Percentiles rank a stretch among this genome's conserved stretches.
Conservation (phyloP, 208 protist genomes). For the Entamoeba dispar region DNA sequence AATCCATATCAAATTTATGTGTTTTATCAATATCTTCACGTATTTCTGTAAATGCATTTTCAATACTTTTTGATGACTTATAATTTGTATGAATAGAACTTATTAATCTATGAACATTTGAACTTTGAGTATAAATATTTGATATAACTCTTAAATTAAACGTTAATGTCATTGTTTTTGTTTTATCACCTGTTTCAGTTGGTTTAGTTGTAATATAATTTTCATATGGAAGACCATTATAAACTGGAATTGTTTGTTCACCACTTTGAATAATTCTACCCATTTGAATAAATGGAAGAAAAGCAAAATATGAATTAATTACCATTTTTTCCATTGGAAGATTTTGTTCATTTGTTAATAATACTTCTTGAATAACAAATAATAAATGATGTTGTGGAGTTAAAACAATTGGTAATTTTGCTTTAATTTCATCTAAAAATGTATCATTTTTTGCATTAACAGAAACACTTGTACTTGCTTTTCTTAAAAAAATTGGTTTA, state of each 20-base stretch:
- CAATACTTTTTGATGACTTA: neutral
- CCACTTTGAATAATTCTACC: neutral
- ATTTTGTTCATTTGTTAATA: neutral
- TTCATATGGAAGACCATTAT: neutral
- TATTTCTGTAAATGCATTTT: neutral
- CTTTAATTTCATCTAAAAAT: neutral
- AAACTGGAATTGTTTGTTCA: neutral
- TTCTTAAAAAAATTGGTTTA: neutral
- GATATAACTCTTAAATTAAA: neutral
- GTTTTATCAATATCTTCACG: neutral
- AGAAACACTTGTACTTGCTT: neutral
- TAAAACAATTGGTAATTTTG: neutral
- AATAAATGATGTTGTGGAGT: neutral
- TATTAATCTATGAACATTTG: neutral
- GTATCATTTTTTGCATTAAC: neutral
- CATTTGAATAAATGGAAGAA: neutral
- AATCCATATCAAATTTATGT: neutral
- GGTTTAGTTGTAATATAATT: neutral
- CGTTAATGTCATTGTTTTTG: neutral
- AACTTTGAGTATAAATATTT: neutral
- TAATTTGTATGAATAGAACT: neutral
- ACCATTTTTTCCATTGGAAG: neutral
- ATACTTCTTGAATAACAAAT: neutral
- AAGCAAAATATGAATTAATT: neutral
- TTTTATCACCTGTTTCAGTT: neutral